Base-by-base conservation (phyloP, 2,329 filamentous ascomycete species). In the Alternaria atra region DNA sequence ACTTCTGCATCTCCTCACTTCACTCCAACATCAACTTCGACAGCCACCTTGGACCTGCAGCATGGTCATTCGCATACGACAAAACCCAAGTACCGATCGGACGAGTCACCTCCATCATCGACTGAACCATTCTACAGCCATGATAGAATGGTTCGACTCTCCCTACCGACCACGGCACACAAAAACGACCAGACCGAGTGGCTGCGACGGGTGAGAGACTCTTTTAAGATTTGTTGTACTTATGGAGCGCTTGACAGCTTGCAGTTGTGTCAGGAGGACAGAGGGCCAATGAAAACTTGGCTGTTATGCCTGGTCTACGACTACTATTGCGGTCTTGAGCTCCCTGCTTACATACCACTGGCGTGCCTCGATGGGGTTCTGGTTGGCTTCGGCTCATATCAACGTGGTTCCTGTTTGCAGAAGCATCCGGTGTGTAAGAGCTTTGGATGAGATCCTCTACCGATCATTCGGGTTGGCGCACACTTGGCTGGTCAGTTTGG, bases 81-180 rank as follows among this genome's bases (percentile, higher is more conserved):
- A 29, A 37, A 50, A 29, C 25, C 10, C 25, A 27, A 47, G 25
- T 23, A 35, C 12, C 46, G 46, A 40, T 52, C 9, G 37, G 54
- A 44, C 44, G 54, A 57, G 46, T 51, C 54, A n/a, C 17, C 15
- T 10, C 29, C 17, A 44, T 42, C 50, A 40, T 52, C 50, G 50
- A n/a, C 50, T 35, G 35, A 57, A 52, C 54, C 54, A 52, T 37
- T 52, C 35, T 46, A 15, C 46, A 29, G 34, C 27, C 15, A 29
- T 23, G 17, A 51, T 39, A 44, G 55, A 47, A 39, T 57, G 55
- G 20, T 57, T 50, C 46, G 54, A 57, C 54, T 51, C 54, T 51
- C 46, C 46, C 6, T 17, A 35, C 46, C 54, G 35, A 43, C 46
- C 54, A 35, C 46, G 54, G 46, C 46, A 27, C 54, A 9, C 46